Evolutionary conservation across 2,329 filamentous ascomycete species (phyloP).

Genomic region (Dothidotthia symphoricarpi): DNA sequence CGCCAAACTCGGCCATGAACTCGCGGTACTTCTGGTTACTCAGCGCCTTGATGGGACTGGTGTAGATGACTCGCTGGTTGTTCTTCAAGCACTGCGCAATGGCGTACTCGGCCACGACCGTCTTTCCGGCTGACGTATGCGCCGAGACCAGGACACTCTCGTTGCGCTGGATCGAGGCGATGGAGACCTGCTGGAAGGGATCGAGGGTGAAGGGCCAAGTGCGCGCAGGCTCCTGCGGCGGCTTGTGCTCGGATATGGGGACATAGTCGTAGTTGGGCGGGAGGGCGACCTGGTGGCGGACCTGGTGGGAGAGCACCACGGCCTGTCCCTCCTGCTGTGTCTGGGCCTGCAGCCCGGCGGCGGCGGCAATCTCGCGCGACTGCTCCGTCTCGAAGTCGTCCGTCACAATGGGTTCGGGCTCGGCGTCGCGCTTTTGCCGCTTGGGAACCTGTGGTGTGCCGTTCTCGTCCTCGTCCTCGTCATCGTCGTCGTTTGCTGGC

Average conservation of each 20-base stretch:
- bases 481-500: slow-evolving; percentile 16
- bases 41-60: slow-evolving; percentile 96
- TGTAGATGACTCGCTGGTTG: slow-evolving; percentile 98
- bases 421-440: slow-evolving; percentile 62
- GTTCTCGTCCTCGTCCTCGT: slow-evolving; percentile 32
- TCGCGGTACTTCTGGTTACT: slow-evolving; percentile 99
- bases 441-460: slow-evolving; percentile 52
- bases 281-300: slow-evolving; percentile 94
- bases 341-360: slow-evolving; percentile 64
- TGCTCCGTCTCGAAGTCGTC: slow-evolving; percentile 95
- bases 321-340: slow-evolving; percentile 64
- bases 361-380: slow-evolving; percentile 82
- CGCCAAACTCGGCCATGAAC: slow-evolving; percentile 91
- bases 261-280: slow-evolving; percentile 93
- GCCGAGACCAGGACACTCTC: slow-evolving; percentile 97
- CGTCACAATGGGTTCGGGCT: slow-evolving; percentile 77
- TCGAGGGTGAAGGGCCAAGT: slow-evolving; percentile 88
- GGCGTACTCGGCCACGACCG: slow-evolving; percentile 95
- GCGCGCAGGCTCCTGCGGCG: slow-evolving; percentile 81
- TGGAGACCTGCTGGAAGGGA: slow-evolving; percentile 93
- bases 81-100: slow-evolving; percentile 96
- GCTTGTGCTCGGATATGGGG: slow-evolving; percentile 90
- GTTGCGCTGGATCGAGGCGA: slow-evolving; percentile 90
- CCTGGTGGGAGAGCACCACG: slow-evolving; percentile 90
- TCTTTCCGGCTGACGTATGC: slow-evolving; percentile 97